These are phyloP conservation scores for Microdochium bolleyi DNA, from an alignment of 2,329 filamentous ascomycete species.

Conservation along the genomic window DNA sequence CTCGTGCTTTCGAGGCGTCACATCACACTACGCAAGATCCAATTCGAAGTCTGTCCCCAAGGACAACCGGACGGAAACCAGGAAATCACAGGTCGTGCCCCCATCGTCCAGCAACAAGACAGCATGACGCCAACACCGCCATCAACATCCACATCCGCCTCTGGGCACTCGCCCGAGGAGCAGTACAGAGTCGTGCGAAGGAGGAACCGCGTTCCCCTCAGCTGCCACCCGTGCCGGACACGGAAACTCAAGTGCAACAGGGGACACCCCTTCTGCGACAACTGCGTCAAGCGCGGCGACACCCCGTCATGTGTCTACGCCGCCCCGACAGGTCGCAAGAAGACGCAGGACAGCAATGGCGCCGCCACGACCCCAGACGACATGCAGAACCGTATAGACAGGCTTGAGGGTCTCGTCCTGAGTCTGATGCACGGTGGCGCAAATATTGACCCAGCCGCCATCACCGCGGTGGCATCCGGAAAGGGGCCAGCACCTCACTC, in stretches of 20 bases:
- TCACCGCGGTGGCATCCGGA: conserved; percentile 20
- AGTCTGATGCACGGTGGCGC: conserved; percentile 87
- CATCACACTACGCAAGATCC: too few species aligned
- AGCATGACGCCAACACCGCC: conserved; percentile 70
- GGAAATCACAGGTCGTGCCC: too few species aligned
- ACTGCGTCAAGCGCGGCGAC: conserved; percentile 83
- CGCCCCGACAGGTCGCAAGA: conserved; percentile 61
- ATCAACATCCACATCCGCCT: conserved; percentile 69
- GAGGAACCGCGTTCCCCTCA: conserved; percentile 84
- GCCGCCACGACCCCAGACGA: conserved; percentile 67
- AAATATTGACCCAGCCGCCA: conserved; percentile 33
- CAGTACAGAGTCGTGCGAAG: conserved; percentile 85
- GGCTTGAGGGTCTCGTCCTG: conserved; percentile 83
- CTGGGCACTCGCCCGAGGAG: conserved; percentile 72
- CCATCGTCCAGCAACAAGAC: neutral
- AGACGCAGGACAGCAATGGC: conserved; percentile 51
- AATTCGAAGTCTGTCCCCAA: too few species aligned
- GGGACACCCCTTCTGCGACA: conserved; percentile 75
- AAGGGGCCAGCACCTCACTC: conserved; percentile 13
- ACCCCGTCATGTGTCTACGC: conserved; percentile 80
- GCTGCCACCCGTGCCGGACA: conserved; percentile 83
- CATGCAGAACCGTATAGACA: conserved; percentile 97
- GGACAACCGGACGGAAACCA: too few species aligned
- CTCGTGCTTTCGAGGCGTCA: too few species aligned
- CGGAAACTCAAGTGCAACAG: conserved; percentile 94